These are phyloP conservation scores for Thymus quinquecostatus DNA, from an alignment of 257 asterid genomes.

Conservation along the genomic window DNA sequence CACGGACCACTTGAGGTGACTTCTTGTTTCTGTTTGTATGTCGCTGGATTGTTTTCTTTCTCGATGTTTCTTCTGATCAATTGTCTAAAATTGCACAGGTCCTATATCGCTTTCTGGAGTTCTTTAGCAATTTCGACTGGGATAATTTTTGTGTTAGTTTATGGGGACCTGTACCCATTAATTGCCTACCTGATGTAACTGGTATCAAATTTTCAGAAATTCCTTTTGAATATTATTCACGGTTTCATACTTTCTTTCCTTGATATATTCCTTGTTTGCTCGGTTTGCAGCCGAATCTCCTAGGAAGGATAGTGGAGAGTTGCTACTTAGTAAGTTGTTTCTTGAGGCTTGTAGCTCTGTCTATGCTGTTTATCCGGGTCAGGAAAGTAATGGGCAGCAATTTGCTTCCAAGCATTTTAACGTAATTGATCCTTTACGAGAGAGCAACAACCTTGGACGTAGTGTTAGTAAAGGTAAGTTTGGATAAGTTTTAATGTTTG, in stretches of 20 bases:
- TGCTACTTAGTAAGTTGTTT: slow-evolving; percentile 89
- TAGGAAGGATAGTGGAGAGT: slow-evolving; percentile 79
- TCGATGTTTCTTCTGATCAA: slow-evolving; percentile 37
- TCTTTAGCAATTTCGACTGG: slow-evolving; percentile 97
- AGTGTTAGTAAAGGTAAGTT: slow-evolving; percentile 96
- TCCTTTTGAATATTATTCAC: slow-evolving; percentile 4
- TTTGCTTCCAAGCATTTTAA: slow-evolving; percentile 90
- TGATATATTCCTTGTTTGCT: slow-evolving; percentile 9
- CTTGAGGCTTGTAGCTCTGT: slow-evolving; percentile 89
- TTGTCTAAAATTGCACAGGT: slow-evolving; percentile 58
- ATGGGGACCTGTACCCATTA: slow-evolving; percentile 93
- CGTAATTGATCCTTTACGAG: slow-evolving; percentile 96
- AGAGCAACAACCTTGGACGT: slow-evolving; percentile 98
- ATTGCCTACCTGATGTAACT: slow-evolving; percentile 80
- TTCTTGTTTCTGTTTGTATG: slow-evolving; percentile 15
- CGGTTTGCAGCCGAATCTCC: slow-evolving; percentile 76
- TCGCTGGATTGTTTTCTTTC: slow-evolving; percentile 25
- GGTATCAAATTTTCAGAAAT: slow-evolving; percentile 50
- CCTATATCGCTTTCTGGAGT: slow-evolving; percentile 86
- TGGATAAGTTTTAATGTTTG: slow-evolving; percentile 9
- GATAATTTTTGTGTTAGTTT: slow-evolving; percentile 90
- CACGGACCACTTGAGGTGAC: slow-evolving; percentile 94
- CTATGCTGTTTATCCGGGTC: slow-evolving; percentile 94
- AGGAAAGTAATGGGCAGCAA: slow-evolving; percentile 82
- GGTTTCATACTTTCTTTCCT: slow-evolving; percentile 20